Base-by-base conservation (phyloP, 495 filamentous ascomycete species). In the Zalerion maritima region DNA sequence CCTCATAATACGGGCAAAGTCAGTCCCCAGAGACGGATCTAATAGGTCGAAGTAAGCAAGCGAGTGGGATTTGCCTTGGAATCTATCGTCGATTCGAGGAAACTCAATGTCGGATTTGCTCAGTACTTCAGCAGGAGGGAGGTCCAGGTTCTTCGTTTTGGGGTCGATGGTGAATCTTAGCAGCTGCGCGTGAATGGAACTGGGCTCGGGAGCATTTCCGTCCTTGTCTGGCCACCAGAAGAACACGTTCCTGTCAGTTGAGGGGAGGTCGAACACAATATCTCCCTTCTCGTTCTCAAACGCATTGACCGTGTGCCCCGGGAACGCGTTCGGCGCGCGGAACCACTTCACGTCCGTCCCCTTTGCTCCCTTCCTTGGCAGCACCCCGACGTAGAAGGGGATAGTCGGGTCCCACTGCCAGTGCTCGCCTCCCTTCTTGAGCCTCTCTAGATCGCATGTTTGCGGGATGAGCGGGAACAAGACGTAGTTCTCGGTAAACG, bases 71-170 rank as follows among this genome's bases (percentile, higher is more conserved):
- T 60, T 58, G 11, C 60, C 64, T 3, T 61, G 49, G 22, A 55
- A 60, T 1, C 69, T 59, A 33, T 73, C 70, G 38, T 74, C 70
- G 34, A 74, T 70, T 14, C 69, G 58, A 5, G 62, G 67, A 54
- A 73, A 73, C 42, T 74, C 70, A 13, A 67, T 65, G 29, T 56
- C 64, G 4, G 57, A n/a, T n/a, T n/a, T 58, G 2, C 46, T 41
- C 42, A 63, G 63, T 5, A 54, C 31, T 13, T 51, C 0, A 1
- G 47, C 30, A 10, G 57, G 46, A 21, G 31, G 37, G 7, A 60
- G 44, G 1, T 55, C 43, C 11, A 47, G 47, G 13, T 58, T 49
- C 18, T 47, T 46, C 3, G 54, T 42, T 14, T 50, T 47, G 15
- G 63, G 63, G 41, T 71, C 57, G 31, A 70, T 71, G 10, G 62